These are phyloP conservation scores for Drechslerella coelobrocha DNA, from an alignment of 2,329 filamentous ascomycete species.

Conservation along the genomic window DNA sequence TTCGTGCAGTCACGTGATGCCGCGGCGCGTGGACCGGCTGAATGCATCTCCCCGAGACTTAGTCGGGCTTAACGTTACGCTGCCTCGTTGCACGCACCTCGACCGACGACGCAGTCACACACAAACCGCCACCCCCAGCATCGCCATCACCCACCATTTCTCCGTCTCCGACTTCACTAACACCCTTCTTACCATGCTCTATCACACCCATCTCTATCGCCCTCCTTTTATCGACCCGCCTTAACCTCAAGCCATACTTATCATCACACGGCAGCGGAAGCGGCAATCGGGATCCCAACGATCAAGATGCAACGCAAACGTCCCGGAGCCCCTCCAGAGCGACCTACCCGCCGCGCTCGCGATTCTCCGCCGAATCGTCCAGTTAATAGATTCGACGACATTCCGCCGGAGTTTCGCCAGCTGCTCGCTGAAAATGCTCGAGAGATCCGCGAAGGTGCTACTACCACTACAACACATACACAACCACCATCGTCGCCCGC, in stretches of 20 bases:
- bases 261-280: not conserved
- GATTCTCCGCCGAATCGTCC: not conserved
- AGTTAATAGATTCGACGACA: slow-evolving; percentile 20
- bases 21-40: not conserved
- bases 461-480: not conserved
- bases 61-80: no score
- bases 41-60: not conserved
- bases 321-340: not conserved
- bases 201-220: slow-evolving; percentile 1
- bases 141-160: not conserved
- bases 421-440: slow-evolving; percentile 20
- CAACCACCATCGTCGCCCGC: slow-evolving; percentile 1
- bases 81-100: no score
- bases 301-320: not conserved
- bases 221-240: not conserved
- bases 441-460: slow-evolving; percentile 9
- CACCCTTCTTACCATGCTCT: not conserved
- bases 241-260: not conserved
- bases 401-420: slow-evolving; percentile 17
- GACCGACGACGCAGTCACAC: no score
- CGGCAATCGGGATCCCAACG: not conserved
- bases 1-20: not conserved
- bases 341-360: not conserved
- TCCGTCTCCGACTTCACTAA: not conserved
- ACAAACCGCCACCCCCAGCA: no score